A percentile compares a stretch with the other conserved stretches of the same genome.
Evolutionary conservation across 768 basidiomycete genomes (phyloP).

Genomic region (Collybia mongolica): DNA sequence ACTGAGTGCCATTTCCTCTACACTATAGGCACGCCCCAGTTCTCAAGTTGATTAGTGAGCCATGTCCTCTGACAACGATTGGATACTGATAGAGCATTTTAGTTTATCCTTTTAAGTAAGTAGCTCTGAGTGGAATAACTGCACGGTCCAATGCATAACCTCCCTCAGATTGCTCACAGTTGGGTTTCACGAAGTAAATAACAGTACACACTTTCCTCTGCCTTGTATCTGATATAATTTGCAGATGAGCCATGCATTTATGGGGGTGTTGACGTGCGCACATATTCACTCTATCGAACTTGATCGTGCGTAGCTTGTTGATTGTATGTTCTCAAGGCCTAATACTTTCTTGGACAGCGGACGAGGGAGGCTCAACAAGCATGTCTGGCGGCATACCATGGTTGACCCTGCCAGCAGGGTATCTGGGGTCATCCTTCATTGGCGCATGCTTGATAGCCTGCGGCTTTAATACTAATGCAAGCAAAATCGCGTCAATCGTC

Average conservation of each 20-base stretch:
- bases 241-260: slow-evolving; percentile 85
- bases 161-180: slow-evolving; percentile 69
- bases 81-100: neutral
- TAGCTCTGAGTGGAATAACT: neutral
- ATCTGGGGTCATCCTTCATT: slow-evolving; percentile 83
- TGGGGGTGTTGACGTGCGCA: slow-evolving; percentile 83
- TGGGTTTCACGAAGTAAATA: slow-evolving; percentile 79
- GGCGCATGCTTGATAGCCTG: slow-evolving; percentile 86
- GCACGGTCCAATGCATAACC: neutral
- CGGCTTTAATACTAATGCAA: slow-evolving; percentile 86
- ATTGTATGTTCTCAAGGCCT: slow-evolving; percentile 1
- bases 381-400: slow-evolving; percentile 87
- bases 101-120: slow-evolving; percentile 94
- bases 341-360: slow-evolving; percentile 44
- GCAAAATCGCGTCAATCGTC: slow-evolving; percentile 78
- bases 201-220: neutral
- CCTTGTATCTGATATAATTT: slow-evolving; percentile 2
- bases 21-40: slow-evolving; percentile 1
- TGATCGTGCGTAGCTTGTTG: slow-evolving; percentile 60
- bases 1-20: too few species aligned
- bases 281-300: slow-evolving; percentile 82
- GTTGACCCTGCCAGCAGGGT: slow-evolving; percentile 80
- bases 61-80: neutral
- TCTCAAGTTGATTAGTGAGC: slow-evolving; percentile 68
- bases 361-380: slow-evolving; percentile 83